phyloP scores from a whole-genome alignment of 805 yeast species.

The Danielia oregonensis region DNA sequence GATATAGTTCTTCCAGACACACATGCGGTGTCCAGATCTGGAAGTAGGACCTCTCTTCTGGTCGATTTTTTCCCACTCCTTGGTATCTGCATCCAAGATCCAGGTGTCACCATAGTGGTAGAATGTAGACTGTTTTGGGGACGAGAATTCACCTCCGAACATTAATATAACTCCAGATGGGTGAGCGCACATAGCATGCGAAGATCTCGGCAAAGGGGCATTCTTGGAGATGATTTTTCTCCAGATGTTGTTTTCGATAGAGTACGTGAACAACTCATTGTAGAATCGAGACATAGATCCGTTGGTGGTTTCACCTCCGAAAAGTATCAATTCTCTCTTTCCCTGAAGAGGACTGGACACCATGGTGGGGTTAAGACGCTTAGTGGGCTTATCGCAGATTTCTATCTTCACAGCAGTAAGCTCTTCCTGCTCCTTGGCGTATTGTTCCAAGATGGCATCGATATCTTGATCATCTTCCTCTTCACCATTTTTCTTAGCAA shows the following conservation, averaged over 20 bases:
- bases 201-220: constrained; percentile 87
- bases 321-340: constrained; percentile 71
- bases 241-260: constrained; percentile 80
- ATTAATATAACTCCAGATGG: constrained; percentile 81
- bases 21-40: constrained; percentile 88
- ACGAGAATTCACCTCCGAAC: constrained; percentile 96
- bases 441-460: constrained; percentile 75
- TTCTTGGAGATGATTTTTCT: constrained; percentile 73
- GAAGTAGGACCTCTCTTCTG: constrained; percentile 72
- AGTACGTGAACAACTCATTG: constrained; percentile 74
- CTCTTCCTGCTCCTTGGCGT: constrained; percentile 73
- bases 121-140: constrained; percentile 92
- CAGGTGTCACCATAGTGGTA: constrained; percentile 97
- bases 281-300: constrained; percentile 60
- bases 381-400: constrained; percentile 55
- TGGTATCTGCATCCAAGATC: constrained; percentile 78
- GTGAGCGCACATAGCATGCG: constrained; percentile 91
- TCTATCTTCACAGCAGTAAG: constrained; percentile 70
- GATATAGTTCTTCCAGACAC: constrained; percentile 87
- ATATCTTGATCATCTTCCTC: constrained; percentile 84
- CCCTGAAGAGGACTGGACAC: constrained; percentile 73
- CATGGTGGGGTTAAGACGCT: constrained; percentile 70
- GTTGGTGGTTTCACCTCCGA: constrained; percentile 81
- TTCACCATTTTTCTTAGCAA: constrained; percentile 69
- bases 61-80: constrained; percentile 90